phyloP scores from a whole-genome alignment of 2,329 filamentous ascomycete species.

The Lasiodiplodia hormozganensis region DNA sequence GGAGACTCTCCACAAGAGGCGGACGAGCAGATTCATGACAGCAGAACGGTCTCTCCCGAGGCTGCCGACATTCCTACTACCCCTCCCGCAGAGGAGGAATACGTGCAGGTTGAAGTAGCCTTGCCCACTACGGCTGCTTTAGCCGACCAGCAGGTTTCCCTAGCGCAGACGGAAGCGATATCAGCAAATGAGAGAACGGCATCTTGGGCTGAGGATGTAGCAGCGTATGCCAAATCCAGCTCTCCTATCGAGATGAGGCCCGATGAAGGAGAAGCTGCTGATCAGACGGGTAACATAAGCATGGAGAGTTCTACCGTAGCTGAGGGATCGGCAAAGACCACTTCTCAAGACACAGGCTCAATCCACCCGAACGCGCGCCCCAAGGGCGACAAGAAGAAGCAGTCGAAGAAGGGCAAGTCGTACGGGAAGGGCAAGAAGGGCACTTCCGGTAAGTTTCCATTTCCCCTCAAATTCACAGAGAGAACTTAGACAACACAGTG shows the following conservation, averaged over 20 bases:
- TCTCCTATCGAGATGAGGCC: not conserved
- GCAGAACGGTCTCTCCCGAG: not conserved
- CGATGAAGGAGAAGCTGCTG: not conserved
- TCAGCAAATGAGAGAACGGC: not conserved
- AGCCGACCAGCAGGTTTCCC: not conserved
- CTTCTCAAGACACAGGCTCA: not conserved
- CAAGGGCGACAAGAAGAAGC: conserved; percentile 21
- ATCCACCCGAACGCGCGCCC: conserved; percentile 23
- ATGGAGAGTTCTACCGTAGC: not conserved
- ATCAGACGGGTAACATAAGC: not conserved
- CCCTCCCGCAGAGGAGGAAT: not conserved
- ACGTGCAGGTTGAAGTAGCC: not conserved
- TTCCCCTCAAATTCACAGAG: not conserved
- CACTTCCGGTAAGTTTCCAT: not conserved
- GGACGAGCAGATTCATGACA: not conserved
- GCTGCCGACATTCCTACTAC: not conserved
- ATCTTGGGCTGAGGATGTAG: not conserved
- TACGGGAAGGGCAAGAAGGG: conserved; percentile 24
- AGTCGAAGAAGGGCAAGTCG: conserved; percentile 20
- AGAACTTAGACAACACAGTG: not conserved
- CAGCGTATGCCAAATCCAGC: not conserved
- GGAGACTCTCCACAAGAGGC: no score
- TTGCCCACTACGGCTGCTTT: not conserved
- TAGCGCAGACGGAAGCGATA: not conserved
- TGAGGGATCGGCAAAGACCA: not conserved